These are phyloP conservation scores for Verbena officinalis DNA, from an alignment of 257 asterid genomes.

Conservation along the genomic window DNA sequence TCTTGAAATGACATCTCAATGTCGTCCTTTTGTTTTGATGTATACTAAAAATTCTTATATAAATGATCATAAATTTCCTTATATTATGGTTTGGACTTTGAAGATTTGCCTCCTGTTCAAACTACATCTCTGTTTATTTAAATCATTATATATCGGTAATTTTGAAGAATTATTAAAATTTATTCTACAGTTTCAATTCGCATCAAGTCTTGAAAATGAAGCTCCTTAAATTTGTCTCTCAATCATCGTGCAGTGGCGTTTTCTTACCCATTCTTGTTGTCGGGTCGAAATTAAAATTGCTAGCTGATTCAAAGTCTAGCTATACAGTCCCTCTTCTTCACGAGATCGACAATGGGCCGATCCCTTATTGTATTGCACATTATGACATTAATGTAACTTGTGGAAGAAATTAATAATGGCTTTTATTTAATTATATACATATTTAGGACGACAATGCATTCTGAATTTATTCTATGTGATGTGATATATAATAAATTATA, in stretches of 20 bases:
- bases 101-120: slow-evolving; percentile 83
- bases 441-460: not conserved
- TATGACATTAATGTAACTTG: too few relatives aligned
- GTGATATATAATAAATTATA: not conserved
- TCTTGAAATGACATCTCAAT: slow-evolving; percentile 33
- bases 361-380: not conserved
- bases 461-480: not conserved
- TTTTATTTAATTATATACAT: too few relatives aligned
- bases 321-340: slow-evolving; percentile 25
- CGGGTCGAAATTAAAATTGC: slow-evolving; percentile 35
- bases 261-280: slow-evolving; percentile 35
- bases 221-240: slow-evolving; percentile 46
- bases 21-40: slow-evolving; percentile 23
- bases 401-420: not conserved
- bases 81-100: slow-evolving; percentile 83
- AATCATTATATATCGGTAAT: slow-evolving; percentile 15
- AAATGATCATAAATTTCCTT: slow-evolving; percentile 38
- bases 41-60: slow-evolving; percentile 23
- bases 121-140: slow-evolving; percentile 53
- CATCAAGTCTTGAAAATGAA: slow-evolving; percentile 54
- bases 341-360: slow-evolving; percentile 20
- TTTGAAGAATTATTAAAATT: slow-evolving; percentile 2
- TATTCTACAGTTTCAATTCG: not conserved
- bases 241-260: slow-evolving; percentile 31
- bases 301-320: slow-evolving; percentile 30